Conservation (phyloP, 441 rosid genomes). For the Eugenia klotzschiana region DNA sequence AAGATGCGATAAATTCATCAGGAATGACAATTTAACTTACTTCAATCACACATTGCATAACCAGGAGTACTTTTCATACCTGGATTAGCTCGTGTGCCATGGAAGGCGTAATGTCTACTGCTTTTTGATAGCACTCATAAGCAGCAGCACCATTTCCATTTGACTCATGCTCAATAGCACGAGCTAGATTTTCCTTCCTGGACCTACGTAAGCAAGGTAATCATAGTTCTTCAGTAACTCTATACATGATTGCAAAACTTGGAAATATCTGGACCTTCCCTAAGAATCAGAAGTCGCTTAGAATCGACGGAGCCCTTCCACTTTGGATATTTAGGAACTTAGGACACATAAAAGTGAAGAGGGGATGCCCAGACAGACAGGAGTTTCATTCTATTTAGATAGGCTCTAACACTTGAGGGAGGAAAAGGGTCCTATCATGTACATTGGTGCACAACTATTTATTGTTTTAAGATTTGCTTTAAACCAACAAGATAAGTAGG, state of each 20-base stretch:
- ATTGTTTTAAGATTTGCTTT: not conserved
- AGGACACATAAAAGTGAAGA: not conserved
- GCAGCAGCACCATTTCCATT: conserved; percentile 75
- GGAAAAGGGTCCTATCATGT: not conserved
- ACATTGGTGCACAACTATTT: not conserved
- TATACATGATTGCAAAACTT: not conserved
- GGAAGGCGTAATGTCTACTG: conserved; percentile 85
- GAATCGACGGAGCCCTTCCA: not conserved
- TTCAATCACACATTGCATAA: not conserved
- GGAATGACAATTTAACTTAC: not conserved
- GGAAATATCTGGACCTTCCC: not conserved
- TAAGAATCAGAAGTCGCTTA: not conserved
- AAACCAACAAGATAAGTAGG: not conserved
- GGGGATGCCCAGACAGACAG: not conserved
- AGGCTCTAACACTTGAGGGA: not conserved
- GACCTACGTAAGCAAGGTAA: conserved; percentile 26
- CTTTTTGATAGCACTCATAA: conserved; percentile 85
- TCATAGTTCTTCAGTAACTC: not conserved
- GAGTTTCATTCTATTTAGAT: not conserved
- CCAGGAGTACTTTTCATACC: conserved; percentile 25
- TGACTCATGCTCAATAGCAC: conserved; percentile 77
- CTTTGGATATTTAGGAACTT: not conserved
- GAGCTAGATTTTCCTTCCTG: conserved; percentile 77
- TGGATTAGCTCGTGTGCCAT: conserved; percentile 75
- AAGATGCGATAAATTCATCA: conserved; percentile 2